Evolutionary conservation across 2,329 filamentous ascomycete genomes (phyloP).

Genomic region (Sclerotinia borealis): DNA sequence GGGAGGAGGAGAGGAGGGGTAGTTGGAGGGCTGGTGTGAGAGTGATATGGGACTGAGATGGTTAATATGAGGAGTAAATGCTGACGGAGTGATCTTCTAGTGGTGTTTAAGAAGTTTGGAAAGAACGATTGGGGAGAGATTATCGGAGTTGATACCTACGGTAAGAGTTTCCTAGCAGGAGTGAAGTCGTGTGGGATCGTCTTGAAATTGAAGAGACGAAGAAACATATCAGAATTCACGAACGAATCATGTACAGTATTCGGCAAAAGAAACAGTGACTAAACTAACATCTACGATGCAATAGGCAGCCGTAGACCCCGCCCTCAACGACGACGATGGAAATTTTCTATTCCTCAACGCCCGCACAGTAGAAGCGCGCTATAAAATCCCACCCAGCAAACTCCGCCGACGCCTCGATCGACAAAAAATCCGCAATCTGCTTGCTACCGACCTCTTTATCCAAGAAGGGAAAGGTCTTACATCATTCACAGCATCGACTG

Average conservation of each 20-base stretch:
- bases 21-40: too few species aligned
- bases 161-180: constrained; percentile 8
- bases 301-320: constrained; percentile 28
- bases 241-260: too few species aligned
- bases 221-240: too few species aligned
- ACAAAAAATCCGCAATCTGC: constrained; percentile 21
- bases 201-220: too few species aligned
- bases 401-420: constrained; percentile 35
- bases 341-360: constrained; percentile 39
- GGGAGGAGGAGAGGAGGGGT: too few species aligned
- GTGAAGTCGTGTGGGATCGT: too few species aligned
- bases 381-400: constrained; percentile 36
- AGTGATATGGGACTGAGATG: not conserved
- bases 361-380: constrained; percentile 35
- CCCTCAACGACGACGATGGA: constrained; percentile 34
- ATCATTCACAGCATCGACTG: constrained; percentile 22
- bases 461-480: constrained; percentile 47
- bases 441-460: constrained; percentile 27
- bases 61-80: not conserved
- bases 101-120: constrained; percentile 43
- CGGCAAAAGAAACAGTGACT: too few species aligned
- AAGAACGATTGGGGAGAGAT: constrained; percentile 22
- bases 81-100: not conserved
- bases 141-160: constrained; percentile 19
- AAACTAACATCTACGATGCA: not conserved